phyloP scores from a whole-genome alignment of 768 basidiomycete species.

The Pholiota conissans region DNA sequence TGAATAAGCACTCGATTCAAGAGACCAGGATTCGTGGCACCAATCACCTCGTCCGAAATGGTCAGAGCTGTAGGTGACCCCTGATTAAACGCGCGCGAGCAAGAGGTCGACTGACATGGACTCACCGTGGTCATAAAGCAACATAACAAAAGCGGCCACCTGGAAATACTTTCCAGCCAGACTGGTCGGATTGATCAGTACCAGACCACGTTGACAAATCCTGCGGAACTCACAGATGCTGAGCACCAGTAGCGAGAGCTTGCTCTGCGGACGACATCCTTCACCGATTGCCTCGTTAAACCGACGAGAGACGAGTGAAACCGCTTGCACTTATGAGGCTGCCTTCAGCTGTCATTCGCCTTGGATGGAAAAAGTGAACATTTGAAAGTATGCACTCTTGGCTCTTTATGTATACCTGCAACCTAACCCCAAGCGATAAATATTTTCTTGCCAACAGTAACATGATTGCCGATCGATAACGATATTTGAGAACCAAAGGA shows the following conservation, averaged over 20 bases:
- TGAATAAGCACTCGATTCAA: background rate
- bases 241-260: constrained; percentile 4
- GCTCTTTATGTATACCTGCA: background rate
- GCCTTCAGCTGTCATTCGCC: background rate
- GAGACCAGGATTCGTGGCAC: background rate
- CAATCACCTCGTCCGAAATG: constrained; percentile 15
- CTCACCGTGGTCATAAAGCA: constrained; percentile 20
- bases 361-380: background rate
- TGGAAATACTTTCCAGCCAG: constrained; percentile 21
- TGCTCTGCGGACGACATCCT: constrained; percentile 8
- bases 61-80: constrained; percentile 3
- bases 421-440: background rate
- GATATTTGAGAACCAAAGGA: background rate
- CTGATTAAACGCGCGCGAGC: background rate
- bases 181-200: background rate
- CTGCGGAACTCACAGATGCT: constrained; percentile 6
- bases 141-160: constrained; percentile 17
- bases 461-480: background rate
- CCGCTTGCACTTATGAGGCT: background rate
- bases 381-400: background rate
- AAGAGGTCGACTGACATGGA: background rate
- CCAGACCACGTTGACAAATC: background rate
- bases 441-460: background rate
- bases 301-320: background rate
- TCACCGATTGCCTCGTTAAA: background rate